Percentiles rank a stretch among this genome's conserved stretches.
Conservation (phyloP, 139 green algal genomes). For the Volvox reticuliferus region DNA sequence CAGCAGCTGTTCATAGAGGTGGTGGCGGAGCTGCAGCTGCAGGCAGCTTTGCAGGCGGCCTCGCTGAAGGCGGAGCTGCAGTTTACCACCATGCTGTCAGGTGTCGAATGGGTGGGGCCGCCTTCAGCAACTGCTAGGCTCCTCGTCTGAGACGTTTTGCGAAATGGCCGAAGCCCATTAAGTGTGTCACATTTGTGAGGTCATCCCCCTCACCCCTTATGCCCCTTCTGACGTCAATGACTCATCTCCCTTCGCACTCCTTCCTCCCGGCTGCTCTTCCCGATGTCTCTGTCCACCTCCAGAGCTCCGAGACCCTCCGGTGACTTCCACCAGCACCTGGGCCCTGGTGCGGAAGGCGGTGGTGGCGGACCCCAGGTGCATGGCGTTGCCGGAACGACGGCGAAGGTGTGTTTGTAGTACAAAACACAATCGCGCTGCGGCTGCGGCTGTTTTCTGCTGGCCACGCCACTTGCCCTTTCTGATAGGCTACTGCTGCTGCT, state of each 20-base stretch:
- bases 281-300: background rate
- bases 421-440: too few relatives aligned
- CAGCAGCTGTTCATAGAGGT: conserved; percentile 51
- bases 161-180: too few relatives aligned
- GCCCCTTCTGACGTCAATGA: too few relatives aligned
- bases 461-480: too few relatives aligned
- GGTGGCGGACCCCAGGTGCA: conserved; percentile 18
- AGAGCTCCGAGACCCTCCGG: conserved; percentile 39
- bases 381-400: conserved; percentile 26
- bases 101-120: conserved; percentile 21
- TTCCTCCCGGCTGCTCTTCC: background rate
- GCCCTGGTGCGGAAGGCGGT: conserved; percentile 33
- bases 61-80: conserved; percentile 30
- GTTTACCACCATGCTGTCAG: conserved; percentile 41
- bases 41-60: conserved; percentile 35
- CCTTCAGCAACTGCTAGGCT: too few relatives aligned
- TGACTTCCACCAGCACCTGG: conserved; percentile 48
- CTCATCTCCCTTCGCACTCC: too few relatives aligned
- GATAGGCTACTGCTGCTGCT: too few relatives aligned
- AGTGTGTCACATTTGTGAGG: too few relatives aligned
- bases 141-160: too few relatives aligned
- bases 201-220: too few relatives aligned
- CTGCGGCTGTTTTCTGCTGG: too few relatives aligned
- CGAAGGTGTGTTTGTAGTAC: background rate
- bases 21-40: conserved; percentile 33